Base-by-base conservation (phyloP, 2,329 filamentous ascomycete genomes). In the Penicillium vulpinum region DNA sequence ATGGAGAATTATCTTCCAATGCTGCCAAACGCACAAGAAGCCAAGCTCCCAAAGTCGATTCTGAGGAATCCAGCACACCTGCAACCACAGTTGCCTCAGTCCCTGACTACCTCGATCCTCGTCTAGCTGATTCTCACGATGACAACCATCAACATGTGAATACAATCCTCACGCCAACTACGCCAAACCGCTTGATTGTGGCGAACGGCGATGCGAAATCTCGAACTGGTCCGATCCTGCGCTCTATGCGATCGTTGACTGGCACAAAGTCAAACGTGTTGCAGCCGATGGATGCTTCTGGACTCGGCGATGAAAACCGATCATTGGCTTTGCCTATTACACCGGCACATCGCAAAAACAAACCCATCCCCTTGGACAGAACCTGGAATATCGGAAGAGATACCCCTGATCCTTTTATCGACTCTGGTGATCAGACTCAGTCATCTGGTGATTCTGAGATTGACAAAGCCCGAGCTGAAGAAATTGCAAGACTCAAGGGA, bases 401-500 rank as follows among this genome's bases (percentile, higher is more conserved):
- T 6, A 59, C 38, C 13, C 43, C 57, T 26, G 64, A 68, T 51
- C 62, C 56, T 18, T 50, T 62, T 43, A 48, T 65, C 28, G 61
- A 66, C n/a, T 55, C 56, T 26, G 43, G 45, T 16, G 18, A 49
- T 18, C 59, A 22, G 5, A 35, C 22, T 5, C 52, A 44, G 35
- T 33, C n/a, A 15, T 44, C 49, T 16, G 63, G 70, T 21, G 57
- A 59, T 1, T 48, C 49, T 21, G 70, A 69, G 21, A 53, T 51
- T 22, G 67, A 69, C n/a, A 72, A 68, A 26, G 65, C 67, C 39
- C 70, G 67, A 31, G 62, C 65, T 4, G 75, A 77, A 31, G 75
- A 77, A 35, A 72, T 75, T 33, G 65, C 70, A 48, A 74, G 75
- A 60, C 65, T 81, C 35, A 81, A 81, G 61, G 80, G 80, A 2